Base-by-base conservation (phyloP, 257 asterid genomes). In the Anisodus acutangulus region DNA sequence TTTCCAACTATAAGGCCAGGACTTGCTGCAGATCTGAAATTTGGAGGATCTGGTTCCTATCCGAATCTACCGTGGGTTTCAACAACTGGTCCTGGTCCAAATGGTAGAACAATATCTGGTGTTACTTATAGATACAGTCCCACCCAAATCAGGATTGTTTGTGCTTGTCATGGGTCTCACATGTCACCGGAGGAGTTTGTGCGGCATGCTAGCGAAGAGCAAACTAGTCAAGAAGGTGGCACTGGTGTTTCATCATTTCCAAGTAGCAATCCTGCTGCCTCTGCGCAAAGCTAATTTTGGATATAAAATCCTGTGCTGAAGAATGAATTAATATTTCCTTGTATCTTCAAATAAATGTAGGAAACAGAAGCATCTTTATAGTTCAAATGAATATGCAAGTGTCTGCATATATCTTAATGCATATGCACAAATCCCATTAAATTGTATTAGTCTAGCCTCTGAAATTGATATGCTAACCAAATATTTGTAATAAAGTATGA, bases 31-130 rank as follows among this genome's bases (percentile, higher is more conserved):
- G 97, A 97, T 64, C 87, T 95, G 86, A 94, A 93, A 89, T 97
- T 97, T 53, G 98, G 98, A 83, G 98, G 98, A 62, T 89, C 91
- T 76, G 97, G 98, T 19, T 88, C 97, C 79, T 92, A 86, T 88
- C 98, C 98, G 2, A 93, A 96, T 87, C 91, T 96, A 49, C 98
- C 98, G 17, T 94, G 98, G 99, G 98, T 96, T 69, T 93, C 99
- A 41, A 92, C 98, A 9, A 94, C 92, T 15, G 94, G 95, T 37
- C 88, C 93, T 16, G 97, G 95, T 26, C 95, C 98, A 49, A 91
- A 91, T 57, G 97, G 98, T 63, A 91, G 92, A 88, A 93, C 97
- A 17, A 94, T 96, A 88, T 96, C 99, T 35, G 97, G 99, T 53
- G 99, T 94, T 79, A 96, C 98, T 0, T 96, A 96, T 90, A 90